Percentiles rank a stretch among this genome's conserved stretches.
phyloP scores from a whole-genome alignment of 1,284 basidiomycete species.

The Austroboletus niveus region DNA sequence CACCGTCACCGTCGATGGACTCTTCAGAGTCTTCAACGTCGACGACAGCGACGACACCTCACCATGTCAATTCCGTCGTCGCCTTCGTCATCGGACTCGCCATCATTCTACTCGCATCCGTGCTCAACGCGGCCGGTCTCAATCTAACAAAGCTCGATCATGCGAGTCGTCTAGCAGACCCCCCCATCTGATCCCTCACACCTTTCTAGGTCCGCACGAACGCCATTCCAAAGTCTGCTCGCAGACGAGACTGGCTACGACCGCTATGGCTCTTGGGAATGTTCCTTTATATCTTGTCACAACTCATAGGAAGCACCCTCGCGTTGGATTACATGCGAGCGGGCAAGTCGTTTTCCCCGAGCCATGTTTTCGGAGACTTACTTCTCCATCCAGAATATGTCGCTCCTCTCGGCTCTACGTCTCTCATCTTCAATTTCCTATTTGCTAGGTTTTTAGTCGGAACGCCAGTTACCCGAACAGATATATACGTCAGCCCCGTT shows the following conservation, averaged over 20 bases:
- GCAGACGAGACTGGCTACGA: slow-evolving; percentile 69
- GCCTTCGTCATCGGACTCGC: slow-evolving; percentile 79
- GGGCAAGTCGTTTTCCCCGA: slow-evolving; percentile 39
- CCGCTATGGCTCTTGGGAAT: slow-evolving; percentile 84
- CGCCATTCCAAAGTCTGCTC: slow-evolving; percentile 64
- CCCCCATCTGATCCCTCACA: background rate
- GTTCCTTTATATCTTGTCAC: slow-evolving; percentile 79
- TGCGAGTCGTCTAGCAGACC: slow-evolving; percentile 42
- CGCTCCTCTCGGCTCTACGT: slow-evolving; percentile 79
- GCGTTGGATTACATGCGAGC: slow-evolving; percentile 86
- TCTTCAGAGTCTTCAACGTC: slow-evolving; percentile 10
- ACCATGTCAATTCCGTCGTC: slow-evolving; percentile 58
- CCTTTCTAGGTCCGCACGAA: slow-evolving; percentile 60
- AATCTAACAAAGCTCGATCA: slow-evolving; percentile 85
- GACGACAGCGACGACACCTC: slow-evolving; percentile 26
- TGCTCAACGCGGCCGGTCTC: slow-evolving; percentile 82
- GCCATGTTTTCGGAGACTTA: background rate
- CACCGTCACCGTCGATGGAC: slow-evolving; percentile 15
- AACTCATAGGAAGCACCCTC: slow-evolving; percentile 82
- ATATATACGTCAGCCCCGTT: slow-evolving; percentile 60
- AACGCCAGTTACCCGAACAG: slow-evolving; percentile 75
- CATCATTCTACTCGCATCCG: slow-evolving; percentile 75
- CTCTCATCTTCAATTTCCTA: slow-evolving; percentile 86
- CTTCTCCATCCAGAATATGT: slow-evolving; percentile 67
- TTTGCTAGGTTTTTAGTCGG: slow-evolving; percentile 83